Base-by-base conservation (phyloP, 2,329 filamentous ascomycete species). In the Hymenoscyphus fructigenus region DNA sequence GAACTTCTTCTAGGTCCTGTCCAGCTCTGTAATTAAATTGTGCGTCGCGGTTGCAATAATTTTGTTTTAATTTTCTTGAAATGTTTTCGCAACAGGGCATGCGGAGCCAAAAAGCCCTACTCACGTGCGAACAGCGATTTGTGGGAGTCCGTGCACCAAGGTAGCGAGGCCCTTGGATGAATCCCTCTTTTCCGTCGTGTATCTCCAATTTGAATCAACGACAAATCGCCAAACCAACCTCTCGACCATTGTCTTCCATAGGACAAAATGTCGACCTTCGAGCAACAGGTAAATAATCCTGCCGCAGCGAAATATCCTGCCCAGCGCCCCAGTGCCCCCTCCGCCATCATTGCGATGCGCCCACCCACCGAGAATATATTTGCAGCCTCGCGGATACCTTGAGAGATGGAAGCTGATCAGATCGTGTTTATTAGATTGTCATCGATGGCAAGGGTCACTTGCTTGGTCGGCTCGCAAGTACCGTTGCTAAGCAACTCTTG, bases 381-480 rank as follows among this genome's bases (percentile, higher is more conserved):
- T 47, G 26, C 41, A 47, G 36, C 65, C 34, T 61, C 20, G 62
- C 63, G 38, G 23, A 36, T 59, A 38, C 60, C 41, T 63, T 66
- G 64, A 59, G 66, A 29, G 58, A 66, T 32, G 56, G 63, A 61
- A 65, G 70, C 72, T 74, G 66, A 81, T 79, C 72, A 76, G 73
- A 72, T 68, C 67, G 57, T 68, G 63, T 74, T 41, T 70, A 66
- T 74, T 71, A 97, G 93, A 90, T 97, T 86, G 91, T 97, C 86
- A 96, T 99, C 82, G 95, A 99, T 90, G 95, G 93, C 92, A 99
- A 99, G 90, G 95, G 95, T 85, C 95, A 99, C 85, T 91, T 99
- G 82, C 93, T 99, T 83, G 95, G 95, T 87, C 94, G 95, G 83
- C 90, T 99, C 82, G 94, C 94, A 85, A 93, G 89, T 82, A 97